Evolutionary conservation across 176 grass and related monocot genomes (phyloP), one percentile per base, ranked within the genome.

Genomic region (Puya raimondii): DNA sequence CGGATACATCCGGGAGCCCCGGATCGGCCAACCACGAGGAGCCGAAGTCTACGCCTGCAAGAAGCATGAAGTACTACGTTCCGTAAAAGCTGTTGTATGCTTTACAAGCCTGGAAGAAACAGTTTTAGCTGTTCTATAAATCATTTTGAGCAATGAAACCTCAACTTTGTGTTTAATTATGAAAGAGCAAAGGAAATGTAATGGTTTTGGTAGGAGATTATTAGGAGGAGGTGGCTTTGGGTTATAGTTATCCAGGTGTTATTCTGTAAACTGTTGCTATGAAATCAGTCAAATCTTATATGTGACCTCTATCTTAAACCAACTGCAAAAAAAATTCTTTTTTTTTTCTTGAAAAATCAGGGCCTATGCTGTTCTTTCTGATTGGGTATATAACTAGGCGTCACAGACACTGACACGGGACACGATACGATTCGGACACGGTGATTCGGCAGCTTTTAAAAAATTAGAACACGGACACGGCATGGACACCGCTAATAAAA

Each of bases 1-100:
- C 86, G 1, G 94, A 99, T 48, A 91, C 87, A 0, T 88, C 84
- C 0, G 94, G 88, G 26, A 99, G 94, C 63, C 71, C 82, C 65
- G 77, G 73, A 66, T 80, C 84, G 54, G 66, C 29, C 9, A 80
- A 78, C 14, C 79, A 74, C 63, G 85, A 82, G 51, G 76, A 83
- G 11, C 85, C 76, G 2, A 88, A 85, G 79, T 69, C 70, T 53
- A 91, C 79, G 0, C 85, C 82, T 2, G 79, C 76, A 1, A 85
- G 85, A 63, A 85, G 54, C 66, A 65, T 57, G 4, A 88, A 76
- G 70, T 72, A 83, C 26, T 70, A 72, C 12, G 76, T 80, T 48
- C 80, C 69, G 1, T 84, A 82, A 74, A 27, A 15, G 51, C 75
- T 14, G 53, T 3, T 2, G 10, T 14, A 13, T 57, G 33, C 33